Evolutionary conservation across 441 rosid species (phyloP), one percentile per base, ranked within the genome.

Genomic region (Populus trichocarpa): DNA sequence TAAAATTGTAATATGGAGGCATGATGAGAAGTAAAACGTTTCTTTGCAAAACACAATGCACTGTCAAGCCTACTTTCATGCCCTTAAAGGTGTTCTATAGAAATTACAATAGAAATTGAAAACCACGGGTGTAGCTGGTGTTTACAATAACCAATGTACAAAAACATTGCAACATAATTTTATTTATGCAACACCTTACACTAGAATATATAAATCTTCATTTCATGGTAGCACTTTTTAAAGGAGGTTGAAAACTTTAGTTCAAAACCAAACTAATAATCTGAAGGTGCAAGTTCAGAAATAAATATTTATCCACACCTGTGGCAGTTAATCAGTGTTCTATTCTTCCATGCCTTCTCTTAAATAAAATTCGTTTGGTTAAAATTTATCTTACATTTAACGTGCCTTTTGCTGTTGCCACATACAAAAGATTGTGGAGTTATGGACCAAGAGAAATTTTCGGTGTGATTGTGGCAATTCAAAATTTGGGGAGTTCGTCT

Each of bases 391-490:
- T 81, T 25, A 53, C 25, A 65, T 4, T 18, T 63, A 69, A 32
- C 30, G 77, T 36, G 5, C 33, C 74, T 30, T 83, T 70, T 68
- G 30, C 70, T 67, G 3, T 82, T 79, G 61, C 32, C 32, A 30
- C 82, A 38, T 85, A 25, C 78, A 75, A 81, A 74, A 92, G 99
- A 84, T 92, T 73, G 86, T 96, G 86, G 99, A 96, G 87, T 90
- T 96, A 13, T 96, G 98, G 99, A 96, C 98, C 83, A 94, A 94
- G 87, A 91, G 99, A 76, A 91, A 88, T 76, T 91, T 95, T 65
- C 86, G 87, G 69, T 95, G 98, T 79, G 99, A 95, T 67, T 93
- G 98, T 86, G 99, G 98, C 82, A 93, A 95, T 83, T 92, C 99
- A 26, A 95, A 86, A 82, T 93, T 92, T 74, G 93, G 95, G 82